Evolutionary conservation across 2,329 filamentous ascomycete genomes (phyloP).

Genomic region (Beauveria brongniartii): DNA sequence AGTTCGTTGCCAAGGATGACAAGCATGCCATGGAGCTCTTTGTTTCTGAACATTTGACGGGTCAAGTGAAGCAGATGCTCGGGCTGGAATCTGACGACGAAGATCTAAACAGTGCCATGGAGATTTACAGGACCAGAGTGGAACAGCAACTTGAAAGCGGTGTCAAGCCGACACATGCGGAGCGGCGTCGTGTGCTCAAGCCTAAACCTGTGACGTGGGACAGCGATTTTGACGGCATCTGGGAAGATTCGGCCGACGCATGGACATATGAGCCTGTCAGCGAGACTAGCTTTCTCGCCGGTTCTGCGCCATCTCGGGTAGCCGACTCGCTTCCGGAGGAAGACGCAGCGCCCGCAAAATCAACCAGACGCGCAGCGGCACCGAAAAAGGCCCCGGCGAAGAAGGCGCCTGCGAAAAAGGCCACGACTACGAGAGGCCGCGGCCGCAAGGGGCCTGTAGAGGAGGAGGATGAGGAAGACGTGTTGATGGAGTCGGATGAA

Average conservation of each 20-base stretch:
- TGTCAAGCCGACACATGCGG: slow-evolving; percentile 28
- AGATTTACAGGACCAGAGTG: slow-evolving; percentile 58
- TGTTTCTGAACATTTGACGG: slow-evolving; percentile 61
- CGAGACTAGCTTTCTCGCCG: slow-evolving; percentile 9
- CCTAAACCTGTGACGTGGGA: slow-evolving; percentile 79
- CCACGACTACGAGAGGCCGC: slow-evolving; percentile 22
- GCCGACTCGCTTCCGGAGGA: slow-evolving; percentile 33
- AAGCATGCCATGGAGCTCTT: slow-evolving; percentile 84
- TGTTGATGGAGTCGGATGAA: slow-evolving; percentile 47
- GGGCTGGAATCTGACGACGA: slow-evolving; percentile 54
- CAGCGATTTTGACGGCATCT: slow-evolving; percentile 77
- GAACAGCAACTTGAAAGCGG: slow-evolving; percentile 66
- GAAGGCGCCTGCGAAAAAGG: slow-evolving; percentile 31
- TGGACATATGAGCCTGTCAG: slow-evolving; percentile 26
- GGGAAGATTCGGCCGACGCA: slow-evolving; percentile 70
- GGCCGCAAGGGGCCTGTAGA: slow-evolving; percentile 26
- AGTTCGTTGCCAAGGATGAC: slow-evolving; percentile 93
- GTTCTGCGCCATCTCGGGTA: slow-evolving; percentile 17
- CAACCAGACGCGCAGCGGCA: slow-evolving; percentile 29
- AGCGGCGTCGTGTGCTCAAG: slow-evolving; percentile 47
- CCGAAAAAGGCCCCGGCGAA: slow-evolving; percentile 37
- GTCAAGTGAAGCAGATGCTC: slow-evolving; percentile 63
- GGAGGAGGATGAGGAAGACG: slow-evolving; percentile 30
- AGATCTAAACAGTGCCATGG: slow-evolving; percentile 66
- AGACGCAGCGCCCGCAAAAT: slow-evolving; percentile 31